Conservation (phyloP, 2,329 filamentous ascomycete genomes). For the Calonectria naviculata region DNA sequence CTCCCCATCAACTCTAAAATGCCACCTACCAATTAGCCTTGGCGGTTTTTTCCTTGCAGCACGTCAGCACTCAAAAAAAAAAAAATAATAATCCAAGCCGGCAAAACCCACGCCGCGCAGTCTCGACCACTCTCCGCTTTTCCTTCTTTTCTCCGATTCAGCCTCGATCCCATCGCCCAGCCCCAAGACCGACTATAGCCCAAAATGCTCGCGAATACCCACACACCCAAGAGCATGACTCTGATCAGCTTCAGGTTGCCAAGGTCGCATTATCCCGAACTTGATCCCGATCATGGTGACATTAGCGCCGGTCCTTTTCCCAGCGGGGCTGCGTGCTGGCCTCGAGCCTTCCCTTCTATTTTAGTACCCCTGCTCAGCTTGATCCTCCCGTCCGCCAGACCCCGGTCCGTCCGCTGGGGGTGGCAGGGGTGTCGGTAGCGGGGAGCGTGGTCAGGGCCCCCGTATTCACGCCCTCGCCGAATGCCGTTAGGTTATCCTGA, state of each 20-base stretch:
- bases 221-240: neutral
- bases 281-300: neutral
- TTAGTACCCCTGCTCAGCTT: neutral
- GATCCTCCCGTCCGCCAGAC: slow-evolving; percentile 8
- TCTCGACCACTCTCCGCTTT: slow-evolving; percentile 6
- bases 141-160: neutral
- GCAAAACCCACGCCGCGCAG: neutral
- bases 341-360: slow-evolving; percentile 3
- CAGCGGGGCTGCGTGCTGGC: neutral
- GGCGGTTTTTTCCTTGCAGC: neutral
- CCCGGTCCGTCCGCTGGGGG: neutral
- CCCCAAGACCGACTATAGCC: neutral
- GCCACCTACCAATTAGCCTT: neutral
- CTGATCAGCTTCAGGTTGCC: neutral
- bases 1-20: neutral
- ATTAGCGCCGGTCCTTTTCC: neutral
- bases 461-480: neutral
- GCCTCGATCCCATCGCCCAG: neutral
- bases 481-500: neutral
- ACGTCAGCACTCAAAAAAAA: neutral
- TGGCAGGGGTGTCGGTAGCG: neutral
- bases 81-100: neutral
- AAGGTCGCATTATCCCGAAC: neutral
- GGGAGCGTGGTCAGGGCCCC: neutral
- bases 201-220: neutral